Base-by-base conservation (phyloP, 345 rosid genomes). In the Eucalyptus brandiana region DNA sequence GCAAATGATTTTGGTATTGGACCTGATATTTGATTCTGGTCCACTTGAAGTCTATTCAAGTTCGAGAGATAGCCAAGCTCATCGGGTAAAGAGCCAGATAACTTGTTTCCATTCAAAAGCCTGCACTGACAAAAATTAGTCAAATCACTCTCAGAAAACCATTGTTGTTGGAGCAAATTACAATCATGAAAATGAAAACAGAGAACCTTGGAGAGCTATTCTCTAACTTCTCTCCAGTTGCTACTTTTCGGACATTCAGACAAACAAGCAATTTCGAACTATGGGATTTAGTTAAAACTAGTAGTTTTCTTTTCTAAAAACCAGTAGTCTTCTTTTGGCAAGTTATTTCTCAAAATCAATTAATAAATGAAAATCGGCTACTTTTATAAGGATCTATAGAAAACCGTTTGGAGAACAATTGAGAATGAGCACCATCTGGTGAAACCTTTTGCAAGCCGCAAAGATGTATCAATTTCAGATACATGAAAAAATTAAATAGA, bases 91-190 rank as follows among this genome's bases (percentile, higher is more conserved):
- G 96, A 85, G 87, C 99, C 99, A 51, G 98, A 92, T 81, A 97
- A 92, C 87, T 92, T 93, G 94, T 97, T 97, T 88, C 99, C 99
- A 91, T 96, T 97, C 92, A 97, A 95, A 91, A 97, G 98, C 96
- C 99, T 97, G 95, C 53, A 65, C 72, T 88, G 87, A 89, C 91
- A 89, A 53, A 88, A 89, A 48, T 28, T 34, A 56, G 26, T 30
- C 42, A 65, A 62, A 81, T 45, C 44, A 37, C 44, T 51, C 60
- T 80, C 56, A 54, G 60, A 24, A 56, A 49, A 86, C 54, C 83
- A 72, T 72, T 5, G 81, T 37, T 72, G 81, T 12, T 72, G 45
- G 26, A 72, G 81, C 13, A 12, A 37, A 72, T 12, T 37, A 34
- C 81, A 18, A 42, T 37, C 81, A 72, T 21, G 45, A 72, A 37